These are phyloP conservation scores for Streptanthus diversifolius DNA, from an alignment of 345 rosid species.

Conservation along the genomic window DNA sequence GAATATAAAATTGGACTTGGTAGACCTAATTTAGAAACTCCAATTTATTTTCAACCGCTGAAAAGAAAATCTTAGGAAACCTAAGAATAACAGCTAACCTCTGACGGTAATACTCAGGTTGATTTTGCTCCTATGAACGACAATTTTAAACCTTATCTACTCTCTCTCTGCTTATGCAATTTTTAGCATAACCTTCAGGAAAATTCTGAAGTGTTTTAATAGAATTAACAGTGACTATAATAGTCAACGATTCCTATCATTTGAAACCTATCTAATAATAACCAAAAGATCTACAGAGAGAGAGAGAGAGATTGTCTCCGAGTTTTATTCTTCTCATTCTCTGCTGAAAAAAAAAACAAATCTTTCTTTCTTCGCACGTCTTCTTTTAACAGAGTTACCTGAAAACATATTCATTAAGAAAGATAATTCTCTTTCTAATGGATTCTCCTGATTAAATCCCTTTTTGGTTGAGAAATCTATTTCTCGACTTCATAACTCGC, in stretches of 20 bases:
- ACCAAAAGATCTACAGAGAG: constrained; percentile 9
- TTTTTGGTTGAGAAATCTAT: constrained; percentile 6
- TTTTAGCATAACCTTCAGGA: constrained; percentile 23
- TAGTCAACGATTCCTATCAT: constrained; percentile 13
- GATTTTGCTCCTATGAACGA: background rate
- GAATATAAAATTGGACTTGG: background rate
- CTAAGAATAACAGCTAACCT: constrained; percentile 19
- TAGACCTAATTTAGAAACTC: constrained; percentile 2
- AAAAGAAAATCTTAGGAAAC: background rate
- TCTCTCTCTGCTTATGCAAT: constrained; percentile 7
- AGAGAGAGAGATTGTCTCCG: background rate
- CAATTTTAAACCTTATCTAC: constrained; percentile 10
- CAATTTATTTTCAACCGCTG: background rate
- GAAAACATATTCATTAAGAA: constrained; percentile 9
- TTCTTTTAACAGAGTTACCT: background rate
- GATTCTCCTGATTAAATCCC: constrained; percentile 5
- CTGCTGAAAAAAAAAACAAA: background rate
- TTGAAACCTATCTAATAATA: constrained; percentile 24
- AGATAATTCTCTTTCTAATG: constrained; percentile 30
- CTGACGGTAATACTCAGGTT: background rate
- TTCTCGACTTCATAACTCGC: constrained; percentile 15
- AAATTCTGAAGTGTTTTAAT: background rate
- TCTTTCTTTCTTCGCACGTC: background rate
- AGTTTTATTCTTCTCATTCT: background rate
- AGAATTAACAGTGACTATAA: constrained; percentile 9